Evolutionary conservation across 768 basidiomycete species (phyloP).

Genomic region (Hygrophoropsis aurantiaca): DNA sequence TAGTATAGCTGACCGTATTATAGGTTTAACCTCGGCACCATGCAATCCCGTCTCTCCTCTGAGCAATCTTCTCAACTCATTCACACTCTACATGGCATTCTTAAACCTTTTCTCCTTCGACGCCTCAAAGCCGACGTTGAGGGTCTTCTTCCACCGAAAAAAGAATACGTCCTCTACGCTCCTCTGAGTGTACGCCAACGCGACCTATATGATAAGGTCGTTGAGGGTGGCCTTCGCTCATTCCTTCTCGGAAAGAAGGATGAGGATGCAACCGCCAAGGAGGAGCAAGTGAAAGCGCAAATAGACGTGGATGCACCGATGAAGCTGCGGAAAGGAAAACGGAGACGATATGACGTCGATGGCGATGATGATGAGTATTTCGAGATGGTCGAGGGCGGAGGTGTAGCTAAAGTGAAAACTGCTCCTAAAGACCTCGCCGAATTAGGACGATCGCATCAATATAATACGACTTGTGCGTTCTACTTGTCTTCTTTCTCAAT

Average conservation of each 20-base stretch:
- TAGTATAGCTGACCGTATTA: constrained; percentile 18
- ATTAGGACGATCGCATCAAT: constrained; percentile 56
- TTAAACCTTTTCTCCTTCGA: constrained; percentile 93
- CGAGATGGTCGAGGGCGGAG: constrained; percentile 52
- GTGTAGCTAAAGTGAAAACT: constrained; percentile 34
- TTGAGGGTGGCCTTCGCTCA: constrained; percentile 67
- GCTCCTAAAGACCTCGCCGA: constrained; percentile 49
- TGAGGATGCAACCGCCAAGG: constrained; percentile 28
- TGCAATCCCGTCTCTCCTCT: constrained; percentile 55
- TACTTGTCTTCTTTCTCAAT: constrained; percentile 2
- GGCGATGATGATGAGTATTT: constrained; percentile 66
- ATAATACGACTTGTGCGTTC: constrained; percentile 59
- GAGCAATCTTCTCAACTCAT: constrained; percentile 69
- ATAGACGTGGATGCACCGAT: constrained; percentile 32
- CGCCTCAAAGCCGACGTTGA: constrained; percentile 90
- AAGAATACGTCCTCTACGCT: constrained; percentile 93
- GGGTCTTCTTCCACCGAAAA: constrained; percentile 80
- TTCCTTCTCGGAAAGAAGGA: constrained; percentile 45
- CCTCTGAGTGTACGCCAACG: constrained; percentile 82
- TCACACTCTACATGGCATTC: constrained; percentile 79
- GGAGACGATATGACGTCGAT: constrained; percentile 54
- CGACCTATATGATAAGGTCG: constrained; percentile 80
- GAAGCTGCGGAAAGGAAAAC: constrained; percentile 34
- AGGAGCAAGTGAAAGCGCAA: constrained; percentile 15
- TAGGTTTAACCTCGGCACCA: constrained; percentile 73